A percentile compares a stretch with the other conserved stretches of the same genome.
These are phyloP conservation scores for Cryptosporidium meleagridis DNA, from an alignment of 169 alveolate genomes.

Conservation along the genomic window DNA sequence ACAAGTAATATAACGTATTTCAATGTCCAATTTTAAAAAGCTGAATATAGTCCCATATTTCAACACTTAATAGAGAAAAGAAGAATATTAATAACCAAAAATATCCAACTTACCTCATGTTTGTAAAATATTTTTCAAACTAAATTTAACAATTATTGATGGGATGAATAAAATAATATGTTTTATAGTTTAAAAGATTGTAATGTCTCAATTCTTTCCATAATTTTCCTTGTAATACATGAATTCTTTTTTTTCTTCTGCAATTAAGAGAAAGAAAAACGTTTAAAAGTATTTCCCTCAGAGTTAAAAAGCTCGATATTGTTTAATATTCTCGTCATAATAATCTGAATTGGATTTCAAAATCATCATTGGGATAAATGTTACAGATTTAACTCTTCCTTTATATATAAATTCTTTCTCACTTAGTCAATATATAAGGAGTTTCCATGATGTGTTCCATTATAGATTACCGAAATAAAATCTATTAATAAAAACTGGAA, in stretches of 20 bases:
- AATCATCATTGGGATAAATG: slow-evolving; percentile 52
- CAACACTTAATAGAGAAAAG: not conserved
- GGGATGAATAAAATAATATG: not conserved
- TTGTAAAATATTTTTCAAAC: not conserved
- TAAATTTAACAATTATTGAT: not conserved
- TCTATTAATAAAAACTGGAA: too few species aligned
- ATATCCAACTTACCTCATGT: not conserved
- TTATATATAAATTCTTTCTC: not conserved
- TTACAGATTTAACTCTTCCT: not conserved
- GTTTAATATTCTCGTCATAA: slow-evolving; percentile 23
- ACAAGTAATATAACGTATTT: not conserved
- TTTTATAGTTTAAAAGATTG: too few species aligned
- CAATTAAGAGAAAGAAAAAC: not conserved
- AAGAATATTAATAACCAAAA: not conserved
- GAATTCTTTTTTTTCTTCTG: too few species aligned
- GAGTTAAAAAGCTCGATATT: slow-evolving; percentile 75
- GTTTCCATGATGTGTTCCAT: not conserved
- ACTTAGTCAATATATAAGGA: not conserved
- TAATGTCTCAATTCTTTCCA: not conserved
- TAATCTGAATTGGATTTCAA: slow-evolving; percentile 50
- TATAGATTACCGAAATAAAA: too few species aligned
- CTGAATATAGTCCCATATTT: too few species aligned
- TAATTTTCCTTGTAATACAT: not conserved
- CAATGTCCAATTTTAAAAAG: not conserved
- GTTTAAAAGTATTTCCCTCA: slow-evolving; percentile 34